Evolutionary conservation across 805 yeast genomes (phyloP), one percentile per base, ranked within the genome.

Genomic region (Schizosaccharomyces pombe): DNA sequence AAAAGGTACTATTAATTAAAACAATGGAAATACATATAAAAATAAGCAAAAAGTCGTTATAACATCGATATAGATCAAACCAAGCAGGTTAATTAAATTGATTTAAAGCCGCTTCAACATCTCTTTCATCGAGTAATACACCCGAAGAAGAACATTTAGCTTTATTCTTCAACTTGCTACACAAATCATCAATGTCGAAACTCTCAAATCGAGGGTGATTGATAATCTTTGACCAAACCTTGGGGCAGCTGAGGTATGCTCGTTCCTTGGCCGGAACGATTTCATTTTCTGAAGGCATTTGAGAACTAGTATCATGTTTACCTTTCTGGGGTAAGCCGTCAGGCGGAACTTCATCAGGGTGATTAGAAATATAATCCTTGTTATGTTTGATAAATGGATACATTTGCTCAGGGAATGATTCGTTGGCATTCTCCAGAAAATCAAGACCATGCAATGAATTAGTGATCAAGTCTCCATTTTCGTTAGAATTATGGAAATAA

Each of bases 81-180:
- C 9, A 19, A 5, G 14, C 14, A 34, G 16, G 14, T n/a, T 5
- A 28, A 12, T 57, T 47, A 32, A 58, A 47, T 55, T 59, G 55
- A 43, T 47, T 16, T 19, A 58, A 52, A 19, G 52, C 58, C 11
- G 51, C 57, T 59, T 82, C 81, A 30, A 91, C 89, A 63, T 89
- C 96, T 37, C 73, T 69, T 56, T 82, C 80, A 57, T 83, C 79
- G 31, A 91, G 77, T 31, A 91, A 94, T 32, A 82, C 96, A 16
- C 98, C 98, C 55, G 73, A 70, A 63, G 89, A 96, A 12, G 94
- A 81, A 70, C 98, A 91, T 68, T 85, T 86, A 9, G 97, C 98
- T 73, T 89, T 91, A 39, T 79, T 68, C 67, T 89, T 83, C 64
- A 91, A 73, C 68, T 91, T 98, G 47, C 70, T 64, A 73, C 98